phyloP scores from a whole-genome alignment of 495 filamentous ascomycete species.

The Penicillium pulvis region DNA sequence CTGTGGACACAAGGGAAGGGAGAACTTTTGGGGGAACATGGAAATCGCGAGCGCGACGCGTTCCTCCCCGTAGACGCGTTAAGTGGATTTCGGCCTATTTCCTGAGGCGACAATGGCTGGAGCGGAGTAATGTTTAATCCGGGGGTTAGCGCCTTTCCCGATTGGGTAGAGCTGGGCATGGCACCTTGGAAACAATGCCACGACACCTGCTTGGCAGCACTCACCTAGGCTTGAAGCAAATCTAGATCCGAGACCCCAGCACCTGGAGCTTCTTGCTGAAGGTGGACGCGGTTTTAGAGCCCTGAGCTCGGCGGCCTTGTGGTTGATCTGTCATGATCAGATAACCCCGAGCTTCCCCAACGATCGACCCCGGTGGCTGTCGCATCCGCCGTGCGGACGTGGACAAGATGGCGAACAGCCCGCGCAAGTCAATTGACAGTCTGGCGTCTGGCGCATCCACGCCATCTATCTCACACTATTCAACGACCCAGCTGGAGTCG shows the following conservation, averaged over 20 bases:
- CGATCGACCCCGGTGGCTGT: constrained; percentile 39
- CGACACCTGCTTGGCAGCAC: constrained; percentile 13
- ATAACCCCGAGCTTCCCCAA: constrained; percentile 37
- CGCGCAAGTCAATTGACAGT: constrained; percentile 72
- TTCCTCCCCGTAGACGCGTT: constrained; percentile 39
- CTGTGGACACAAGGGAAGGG: constrained; percentile 15
- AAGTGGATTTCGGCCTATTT: constrained; percentile 39
- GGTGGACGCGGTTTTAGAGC: not conserved
- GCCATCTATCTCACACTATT: constrained; percentile 59
- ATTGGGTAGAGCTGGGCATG: constrained; percentile 39
- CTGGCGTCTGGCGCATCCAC: constrained; percentile 53
- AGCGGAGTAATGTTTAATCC: constrained; percentile 1
- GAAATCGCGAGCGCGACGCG: constrained; percentile 26
- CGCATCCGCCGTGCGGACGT: constrained; percentile 38
- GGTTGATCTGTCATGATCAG: constrained; percentile 44
- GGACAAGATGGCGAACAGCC: constrained; percentile 63
- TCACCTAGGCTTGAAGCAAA: constrained; percentile 2
- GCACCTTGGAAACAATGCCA: constrained; percentile 27
- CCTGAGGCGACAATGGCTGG: constrained; percentile 15
- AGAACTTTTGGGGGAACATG: constrained; percentile 30
- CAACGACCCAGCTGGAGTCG: constrained; percentile 52
- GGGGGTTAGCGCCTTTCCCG: constrained; percentile 23
- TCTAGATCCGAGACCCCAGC: not conserved
- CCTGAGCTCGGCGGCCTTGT: constrained; percentile 5
- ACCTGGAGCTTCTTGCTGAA: not conserved